phyloP scores from a whole-genome alignment of 805 yeast genomes.

The Cyberlindnera lachancei region DNA sequence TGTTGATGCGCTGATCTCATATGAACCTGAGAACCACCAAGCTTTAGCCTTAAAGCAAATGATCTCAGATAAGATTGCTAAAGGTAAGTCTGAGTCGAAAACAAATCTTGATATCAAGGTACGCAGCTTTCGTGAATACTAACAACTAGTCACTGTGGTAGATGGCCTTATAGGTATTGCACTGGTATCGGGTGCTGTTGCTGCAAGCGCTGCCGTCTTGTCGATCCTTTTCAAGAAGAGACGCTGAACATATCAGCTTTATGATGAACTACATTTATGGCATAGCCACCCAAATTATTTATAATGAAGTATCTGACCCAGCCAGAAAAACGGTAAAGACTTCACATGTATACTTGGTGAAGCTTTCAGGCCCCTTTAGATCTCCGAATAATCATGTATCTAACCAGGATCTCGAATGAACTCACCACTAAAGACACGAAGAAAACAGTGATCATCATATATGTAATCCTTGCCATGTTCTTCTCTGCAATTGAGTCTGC shows the following conservation, averaged over 20 bases:
- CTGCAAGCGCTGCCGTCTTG: slow-evolving; percentile 66
- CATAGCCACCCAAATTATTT: too few species aligned
- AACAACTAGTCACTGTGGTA: background rate
- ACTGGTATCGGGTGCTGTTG: slow-evolving; percentile 76
- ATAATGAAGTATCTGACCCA: too few species aligned
- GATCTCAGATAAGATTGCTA: slow-evolving; percentile 78
- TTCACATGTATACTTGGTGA: too few species aligned
- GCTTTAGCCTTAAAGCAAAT: slow-evolving; percentile 63
- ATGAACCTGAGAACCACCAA: slow-evolving; percentile 83
- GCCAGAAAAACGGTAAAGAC: too few species aligned
- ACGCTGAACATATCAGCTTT: slow-evolving; percentile 13
- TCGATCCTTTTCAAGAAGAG: slow-evolving; percentile 33
- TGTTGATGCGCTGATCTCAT: slow-evolving; percentile 63
- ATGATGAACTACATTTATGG: background rate
- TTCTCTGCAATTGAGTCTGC: slow-evolving; percentile 92
- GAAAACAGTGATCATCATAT: slow-evolving; percentile 81
- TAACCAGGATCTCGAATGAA: slow-evolving; percentile 54
- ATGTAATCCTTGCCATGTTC: slow-evolving; percentile 85
- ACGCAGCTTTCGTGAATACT: background rate
- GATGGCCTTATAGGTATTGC: slow-evolving; percentile 90
- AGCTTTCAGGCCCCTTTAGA: background rate
- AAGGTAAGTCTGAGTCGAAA: slow-evolving; percentile 19
- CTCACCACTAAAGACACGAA: slow-evolving; percentile 74
- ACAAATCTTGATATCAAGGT: too few species aligned
- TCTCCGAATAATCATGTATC: slow-evolving; percentile 41